These are phyloP conservation scores for Closterium sp. DNA, from an alignment of 139 green algal genomes.

Conservation along the genomic window DNA sequence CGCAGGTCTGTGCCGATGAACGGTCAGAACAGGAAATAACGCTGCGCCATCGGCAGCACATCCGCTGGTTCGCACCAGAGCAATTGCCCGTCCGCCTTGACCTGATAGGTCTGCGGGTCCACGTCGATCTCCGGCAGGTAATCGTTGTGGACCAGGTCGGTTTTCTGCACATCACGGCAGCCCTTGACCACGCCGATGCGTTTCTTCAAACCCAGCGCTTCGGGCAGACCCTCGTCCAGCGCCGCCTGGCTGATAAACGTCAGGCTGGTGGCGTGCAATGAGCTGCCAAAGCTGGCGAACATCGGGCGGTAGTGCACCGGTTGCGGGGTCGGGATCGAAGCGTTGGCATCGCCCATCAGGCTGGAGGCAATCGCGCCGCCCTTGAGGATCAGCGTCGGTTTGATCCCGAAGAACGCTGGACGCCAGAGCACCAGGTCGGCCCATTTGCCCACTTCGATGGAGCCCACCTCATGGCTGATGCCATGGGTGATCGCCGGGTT, in stretches of 20 bases:
- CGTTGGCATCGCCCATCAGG: slow-evolving; percentile 57
- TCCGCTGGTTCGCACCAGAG: slow-evolving; percentile 39
- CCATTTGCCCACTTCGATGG: slow-evolving; percentile 51
- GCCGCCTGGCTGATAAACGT: slow-evolving; percentile 43
- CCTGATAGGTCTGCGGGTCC: slow-evolving; percentile 54
- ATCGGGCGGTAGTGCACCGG: slow-evolving; percentile 22
- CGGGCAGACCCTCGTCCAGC: neutral
- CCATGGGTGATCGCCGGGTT: slow-evolving; percentile 54
- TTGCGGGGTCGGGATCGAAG: slow-evolving; percentile 51
- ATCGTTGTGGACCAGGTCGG: slow-evolving; percentile 52
- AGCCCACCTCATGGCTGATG: slow-evolving; percentile 46
- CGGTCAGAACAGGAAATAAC: slow-evolving; percentile 53
- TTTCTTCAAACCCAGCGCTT: slow-evolving; percentile 44
- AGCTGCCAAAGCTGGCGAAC: slow-evolving; percentile 36
- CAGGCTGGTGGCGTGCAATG: slow-evolving; percentile 11
- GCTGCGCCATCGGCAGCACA: slow-evolving; percentile 42
- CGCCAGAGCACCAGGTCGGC: slow-evolving; percentile 50
- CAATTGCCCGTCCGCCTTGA: slow-evolving; percentile 44
- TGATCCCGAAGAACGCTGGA: slow-evolving; percentile 54
- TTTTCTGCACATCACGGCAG: slow-evolving; percentile 40
- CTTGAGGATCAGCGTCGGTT: slow-evolving; percentile 55
- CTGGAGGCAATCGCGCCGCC: slow-evolving; percentile 45
- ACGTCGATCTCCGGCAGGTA: slow-evolving; percentile 43
- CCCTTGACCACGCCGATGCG: slow-evolving; percentile 23
- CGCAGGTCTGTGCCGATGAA: too few species aligned